These are phyloP conservation scores for Chiua virens DNA, from an alignment of 768 basidiomycete species.

Conservation along the genomic window DNA sequence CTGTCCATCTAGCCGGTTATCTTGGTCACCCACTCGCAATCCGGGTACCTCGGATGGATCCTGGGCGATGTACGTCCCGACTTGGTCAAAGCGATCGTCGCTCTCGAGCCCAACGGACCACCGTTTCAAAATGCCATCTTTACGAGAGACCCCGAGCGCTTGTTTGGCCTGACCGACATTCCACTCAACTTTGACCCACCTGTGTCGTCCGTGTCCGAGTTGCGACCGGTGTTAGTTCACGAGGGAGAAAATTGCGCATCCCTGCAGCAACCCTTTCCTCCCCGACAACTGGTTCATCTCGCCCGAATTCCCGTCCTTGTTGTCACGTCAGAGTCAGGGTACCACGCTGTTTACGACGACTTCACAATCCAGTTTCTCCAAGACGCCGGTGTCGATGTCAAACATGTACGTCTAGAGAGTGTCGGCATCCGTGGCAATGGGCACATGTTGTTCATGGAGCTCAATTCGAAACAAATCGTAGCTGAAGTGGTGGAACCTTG, in stretches of 20 bases:
- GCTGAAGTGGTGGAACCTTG: conserved; percentile 41
- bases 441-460: conserved; percentile 59
- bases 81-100: conserved; percentile 46
- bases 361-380: conserved; percentile 44
- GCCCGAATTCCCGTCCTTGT: conserved; percentile 44
- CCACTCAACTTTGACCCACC: conserved; percentile 46
- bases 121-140: conserved; percentile 45
- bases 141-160: conserved; percentile 37
- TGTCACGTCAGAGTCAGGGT: conserved; percentile 50
- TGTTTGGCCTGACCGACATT: conserved; percentile 49
- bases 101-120: conserved; percentile 51
- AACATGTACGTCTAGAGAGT: conserved; percentile 40
- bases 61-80: conserved; percentile 47
- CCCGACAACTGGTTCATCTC: conserved; percentile 43
- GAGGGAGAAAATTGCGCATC: conserved; percentile 36
- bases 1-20: conserved; percentile 49
- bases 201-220: conserved; percentile 37
- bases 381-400: conserved; percentile 45
- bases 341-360: conserved; percentile 49
- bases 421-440: conserved; percentile 53
- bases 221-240: conserved; percentile 30
- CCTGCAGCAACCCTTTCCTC: conserved; percentile 43
- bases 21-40: conserved; percentile 52
- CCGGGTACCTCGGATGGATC: conserved; percentile 49
- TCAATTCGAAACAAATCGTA: conserved; percentile 45